These are phyloP conservation scores for Urostyla sp. DNA, from an alignment of 73 alveolate genomes.

Conservation along the genomic window DNA sequence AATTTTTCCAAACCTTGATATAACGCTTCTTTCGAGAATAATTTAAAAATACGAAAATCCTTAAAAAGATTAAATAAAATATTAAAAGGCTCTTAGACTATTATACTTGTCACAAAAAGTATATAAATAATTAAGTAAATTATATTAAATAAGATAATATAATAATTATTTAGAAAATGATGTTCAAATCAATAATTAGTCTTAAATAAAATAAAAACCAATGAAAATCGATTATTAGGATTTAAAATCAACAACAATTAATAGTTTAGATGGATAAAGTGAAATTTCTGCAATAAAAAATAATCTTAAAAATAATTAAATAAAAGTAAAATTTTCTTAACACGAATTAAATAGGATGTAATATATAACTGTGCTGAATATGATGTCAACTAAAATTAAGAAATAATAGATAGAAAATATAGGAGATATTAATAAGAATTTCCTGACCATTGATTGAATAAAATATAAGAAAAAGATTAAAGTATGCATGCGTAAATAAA, in stretches of 20 bases:
- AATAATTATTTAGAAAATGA: too few species aligned
- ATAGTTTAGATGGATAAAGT: background rate
- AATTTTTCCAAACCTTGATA: background rate
- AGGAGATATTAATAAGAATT: background rate
- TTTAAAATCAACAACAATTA: background rate
- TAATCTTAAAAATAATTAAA: background rate
- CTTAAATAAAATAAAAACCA: constrained; percentile 5
- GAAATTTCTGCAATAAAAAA: background rate
- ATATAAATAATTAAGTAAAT: too few species aligned
- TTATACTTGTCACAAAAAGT: constrained; percentile 10
- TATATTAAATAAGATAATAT: too few species aligned
- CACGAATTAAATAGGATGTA: background rate
- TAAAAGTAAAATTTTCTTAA: background rate
- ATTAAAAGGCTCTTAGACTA: constrained; percentile 12
- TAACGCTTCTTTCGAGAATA: background rate
- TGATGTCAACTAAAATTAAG: background rate
- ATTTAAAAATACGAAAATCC: background rate
- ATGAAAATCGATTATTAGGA: background rate
- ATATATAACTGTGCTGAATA: constrained; percentile 46
- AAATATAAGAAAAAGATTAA: background rate
- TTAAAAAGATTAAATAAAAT: background rate
- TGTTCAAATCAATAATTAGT: too few species aligned
- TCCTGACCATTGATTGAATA: constrained; percentile 13
- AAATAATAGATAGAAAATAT: background rate
- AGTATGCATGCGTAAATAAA: background rate